Conservation (phyloP, 352 stramenopile species). For the Phytopythium cucurbitacearum region DNA sequence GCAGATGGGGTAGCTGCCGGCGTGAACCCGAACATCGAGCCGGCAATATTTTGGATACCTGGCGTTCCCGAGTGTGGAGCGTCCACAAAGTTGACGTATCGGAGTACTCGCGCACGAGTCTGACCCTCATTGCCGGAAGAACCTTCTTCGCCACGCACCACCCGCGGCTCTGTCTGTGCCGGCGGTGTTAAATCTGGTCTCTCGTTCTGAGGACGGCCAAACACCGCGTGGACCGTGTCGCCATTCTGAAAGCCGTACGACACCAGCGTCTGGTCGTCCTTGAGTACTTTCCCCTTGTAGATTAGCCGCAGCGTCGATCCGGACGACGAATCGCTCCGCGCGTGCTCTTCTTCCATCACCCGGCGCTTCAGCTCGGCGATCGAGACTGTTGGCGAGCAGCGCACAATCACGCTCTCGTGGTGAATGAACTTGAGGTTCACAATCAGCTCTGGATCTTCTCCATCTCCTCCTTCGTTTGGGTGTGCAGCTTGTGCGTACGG, state of each 20-base stretch:
- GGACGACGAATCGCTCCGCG: background rate
- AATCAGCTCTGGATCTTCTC: background rate
- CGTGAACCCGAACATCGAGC: too few species aligned
- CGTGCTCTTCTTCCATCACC: slow-evolving; percentile 7
- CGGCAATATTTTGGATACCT: too few species aligned
- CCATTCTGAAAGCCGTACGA: slow-evolving; percentile 26
- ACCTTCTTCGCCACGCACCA: background rate
- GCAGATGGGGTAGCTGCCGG: too few species aligned
- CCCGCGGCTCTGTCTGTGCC: background rate
- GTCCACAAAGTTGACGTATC: background rate
- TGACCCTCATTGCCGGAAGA: background rate
- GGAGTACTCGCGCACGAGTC: background rate
- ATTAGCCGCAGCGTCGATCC: slow-evolving; percentile 26
- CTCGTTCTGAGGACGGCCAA: slow-evolving; percentile 7
- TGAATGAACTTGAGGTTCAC: slow-evolving; percentile 48
- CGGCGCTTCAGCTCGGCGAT: slow-evolving; percentile 25
- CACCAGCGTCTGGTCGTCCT: slow-evolving; percentile 27
- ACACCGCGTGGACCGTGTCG: slow-evolving; percentile 41
- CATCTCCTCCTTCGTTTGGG: too few species aligned
- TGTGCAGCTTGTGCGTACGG: too few species aligned
- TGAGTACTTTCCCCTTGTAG: slow-evolving; percentile 51
- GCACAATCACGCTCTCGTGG: slow-evolving; percentile 21
- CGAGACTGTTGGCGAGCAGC: slow-evolving; percentile 10
- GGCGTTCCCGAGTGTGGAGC: too few species aligned
- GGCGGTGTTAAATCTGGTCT: background rate